phyloP scores from a whole-genome alignment of 768 basidiomycete genomes.

The Suillus plorans region DNA sequence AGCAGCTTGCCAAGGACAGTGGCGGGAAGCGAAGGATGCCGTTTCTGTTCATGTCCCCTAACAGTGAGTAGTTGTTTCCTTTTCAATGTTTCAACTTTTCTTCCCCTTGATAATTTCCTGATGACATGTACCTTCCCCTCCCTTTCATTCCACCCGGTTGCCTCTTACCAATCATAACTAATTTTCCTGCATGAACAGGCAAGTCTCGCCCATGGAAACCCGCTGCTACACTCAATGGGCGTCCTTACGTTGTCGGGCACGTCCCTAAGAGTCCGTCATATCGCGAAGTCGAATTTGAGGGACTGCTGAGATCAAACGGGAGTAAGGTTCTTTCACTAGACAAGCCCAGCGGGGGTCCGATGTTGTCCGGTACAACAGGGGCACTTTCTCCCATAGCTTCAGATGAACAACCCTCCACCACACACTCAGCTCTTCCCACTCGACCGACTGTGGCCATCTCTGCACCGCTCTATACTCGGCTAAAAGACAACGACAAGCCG shows the following conservation, averaged over 20 bases:
- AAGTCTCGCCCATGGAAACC: conserved; percentile 68
- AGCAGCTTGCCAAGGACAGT: conserved; percentile 61
- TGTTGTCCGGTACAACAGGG: conserved; percentile 12
- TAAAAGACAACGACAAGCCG: conserved; percentile 5
- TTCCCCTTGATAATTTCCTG: not conserved
- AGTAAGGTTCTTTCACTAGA: conserved; percentile 40
- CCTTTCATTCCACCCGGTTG: not conserved
- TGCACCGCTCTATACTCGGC: conserved; percentile 12
- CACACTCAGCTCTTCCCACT: conserved; percentile 21
- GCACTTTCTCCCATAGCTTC: conserved; percentile 19
- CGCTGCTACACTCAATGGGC: conserved; percentile 77
- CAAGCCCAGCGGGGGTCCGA: conserved; percentile 14
- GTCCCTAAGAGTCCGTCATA: conserved; percentile 51
- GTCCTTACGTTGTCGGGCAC: conserved; percentile 66
- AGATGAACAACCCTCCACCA: conserved; percentile 5
- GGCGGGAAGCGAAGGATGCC: conserved; percentile 63
- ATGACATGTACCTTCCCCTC: no score
- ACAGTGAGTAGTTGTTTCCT: not conserved
- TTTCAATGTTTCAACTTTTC: conserved; percentile 29
- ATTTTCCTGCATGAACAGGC: conserved; percentile 8
- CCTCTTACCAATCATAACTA: not conserved
- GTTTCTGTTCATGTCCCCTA: conserved; percentile 58
- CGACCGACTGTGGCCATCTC: conserved; percentile 28
- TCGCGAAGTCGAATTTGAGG: conserved; percentile 80
- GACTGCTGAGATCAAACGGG: conserved; percentile 57